Evolutionary conservation across 768 basidiomycete genomes (phyloP).

Genomic region (Lactarius sanguifluus): DNA sequence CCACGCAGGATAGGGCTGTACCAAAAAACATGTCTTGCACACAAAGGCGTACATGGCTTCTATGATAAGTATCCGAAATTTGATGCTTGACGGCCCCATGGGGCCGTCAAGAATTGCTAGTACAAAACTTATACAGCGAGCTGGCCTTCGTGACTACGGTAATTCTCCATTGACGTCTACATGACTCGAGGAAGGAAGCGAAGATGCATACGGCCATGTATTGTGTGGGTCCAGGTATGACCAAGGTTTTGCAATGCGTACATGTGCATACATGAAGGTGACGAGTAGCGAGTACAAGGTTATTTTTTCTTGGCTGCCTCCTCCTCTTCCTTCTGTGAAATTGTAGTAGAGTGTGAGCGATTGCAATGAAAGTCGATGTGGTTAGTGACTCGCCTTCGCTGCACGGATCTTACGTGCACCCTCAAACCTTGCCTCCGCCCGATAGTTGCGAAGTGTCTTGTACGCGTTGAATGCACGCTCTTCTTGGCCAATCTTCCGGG

Average conservation of each 20-base stretch:
- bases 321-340: constrained; percentile 79
- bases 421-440: constrained; percentile 79
- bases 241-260: constrained; percentile 41
- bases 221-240: constrained; percentile 35
- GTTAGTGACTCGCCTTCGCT: constrained; percentile 63
- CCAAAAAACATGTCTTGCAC: too few species aligned
- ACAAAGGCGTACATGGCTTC: too few species aligned
- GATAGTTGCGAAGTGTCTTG: constrained; percentile 81
- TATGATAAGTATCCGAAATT: too few species aligned
- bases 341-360: constrained; percentile 28
- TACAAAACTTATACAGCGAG: too few species aligned
- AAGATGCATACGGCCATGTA: constrained; percentile 37
- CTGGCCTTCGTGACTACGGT: too few species aligned
- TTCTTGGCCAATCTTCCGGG: constrained; percentile 89
- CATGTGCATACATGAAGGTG: constrained; percentile 35
- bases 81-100: too few species aligned
- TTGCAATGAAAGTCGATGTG: neutral
- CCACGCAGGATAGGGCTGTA: too few species aligned
- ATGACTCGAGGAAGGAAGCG: constrained; percentile 1
- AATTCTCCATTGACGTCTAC: neutral
- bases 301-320: constrained; percentile 92
- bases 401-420: constrained; percentile 85
- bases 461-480: constrained; percentile 90
- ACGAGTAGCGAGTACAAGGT: constrained; percentile 34
- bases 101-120: too few species aligned